Base-by-base conservation (phyloP, 2,329 filamentous ascomycete genomes). In the Clarireedia hainanense region DNA sequence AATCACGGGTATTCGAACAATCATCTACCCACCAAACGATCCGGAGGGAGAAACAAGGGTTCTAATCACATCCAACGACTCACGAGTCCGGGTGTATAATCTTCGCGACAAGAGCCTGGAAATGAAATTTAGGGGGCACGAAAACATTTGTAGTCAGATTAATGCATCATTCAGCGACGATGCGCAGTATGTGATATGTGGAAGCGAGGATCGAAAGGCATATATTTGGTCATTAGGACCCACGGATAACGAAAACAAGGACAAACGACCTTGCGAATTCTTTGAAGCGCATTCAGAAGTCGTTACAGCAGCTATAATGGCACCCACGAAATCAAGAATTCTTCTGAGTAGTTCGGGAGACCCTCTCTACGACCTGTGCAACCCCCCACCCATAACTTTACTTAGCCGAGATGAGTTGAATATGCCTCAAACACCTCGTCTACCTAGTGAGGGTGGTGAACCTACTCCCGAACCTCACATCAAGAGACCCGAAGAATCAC, bases 351-450 rank as follows among this genome's bases (percentile, higher is more conserved):
- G 81, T 14, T 95, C 91, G 0, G 88, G 89, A 27, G 66, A 99
- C 68, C 91, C 94, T 1, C 81, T 99, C n/a, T 99, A 91, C 69
- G 91, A 96, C 64, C 78, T 97, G 1, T 97, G 94, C 76, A 97
- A 97, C 64, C 94, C 94, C 5, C 94, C 92, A 0, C 91, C 92
- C 0, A 84, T 97, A 15, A 91, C 84, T 6, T 76, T 97, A 17
- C 77, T 91, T 59, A 91, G 86, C 61, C 80, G 85, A 26, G 83
- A 86, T 20, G 89, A 94, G 64, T 79, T 79, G 15, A 68, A 72
- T 50, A 68, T 71, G 5, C 78, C 77, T 1, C 80, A 79, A 0
- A 75, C 73, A 60, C 57, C 60, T 42, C 46, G 43, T 45, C 36
- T 56, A 53, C 26, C 47, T 43, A 47, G 51, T 17, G 52, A 61